phyloP scores from a whole-genome alignment of 2,329 filamentous ascomycete genomes.

The Aspergillus melleus region DNA sequence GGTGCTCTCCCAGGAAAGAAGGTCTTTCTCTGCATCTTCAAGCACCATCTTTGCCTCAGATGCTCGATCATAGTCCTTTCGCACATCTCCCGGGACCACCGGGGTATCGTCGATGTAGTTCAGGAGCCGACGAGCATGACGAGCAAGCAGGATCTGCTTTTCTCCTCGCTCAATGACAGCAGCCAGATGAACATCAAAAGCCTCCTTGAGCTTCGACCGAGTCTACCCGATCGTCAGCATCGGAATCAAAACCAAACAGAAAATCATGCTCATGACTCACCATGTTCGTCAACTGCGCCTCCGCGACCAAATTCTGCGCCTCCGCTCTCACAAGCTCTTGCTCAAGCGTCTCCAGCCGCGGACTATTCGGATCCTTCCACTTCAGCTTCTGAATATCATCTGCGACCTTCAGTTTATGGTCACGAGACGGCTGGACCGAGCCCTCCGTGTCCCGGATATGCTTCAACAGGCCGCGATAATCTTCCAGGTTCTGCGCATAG shows the following conservation, averaged over 20 bases:
- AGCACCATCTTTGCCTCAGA: constrained; percentile 78
- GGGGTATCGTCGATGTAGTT: constrained; percentile 86
- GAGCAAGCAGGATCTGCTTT: constrained; percentile 92
- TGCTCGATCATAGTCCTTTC: constrained; percentile 65
- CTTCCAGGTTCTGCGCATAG: constrained; percentile 84
- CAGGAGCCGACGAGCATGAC: constrained; percentile 81
- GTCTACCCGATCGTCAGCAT: constrained; percentile 56
- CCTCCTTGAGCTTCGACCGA: constrained; percentile 92
- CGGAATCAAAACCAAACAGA: neutral
- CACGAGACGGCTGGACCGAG: constrained; percentile 88
- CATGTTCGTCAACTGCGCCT: constrained; percentile 93
- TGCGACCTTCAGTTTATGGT: constrained; percentile 80
- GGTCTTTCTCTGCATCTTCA: constrained; percentile 87
- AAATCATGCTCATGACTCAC: constrained; percentile 52
- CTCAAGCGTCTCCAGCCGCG: constrained; percentile 79
- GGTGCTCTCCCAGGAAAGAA: constrained; percentile 69
- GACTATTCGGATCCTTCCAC: constrained; percentile 84
- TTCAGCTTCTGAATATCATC: constrained; percentile 93
- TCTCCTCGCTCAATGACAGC: constrained; percentile 94
- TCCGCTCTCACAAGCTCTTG: constrained; percentile 96
- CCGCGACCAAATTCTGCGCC: constrained; percentile 92
- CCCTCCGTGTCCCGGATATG: constrained; percentile 92
- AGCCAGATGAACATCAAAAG: constrained; percentile 83
- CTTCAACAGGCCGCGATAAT: constrained; percentile 80
- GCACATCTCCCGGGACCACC: constrained; percentile 79